Percentiles rank a stretch among this genome's conserved stretches.
phyloP scores from a whole-genome alignment of 1,284 basidiomycete genomes.

The Gastroboletus turbinatus region DNA sequence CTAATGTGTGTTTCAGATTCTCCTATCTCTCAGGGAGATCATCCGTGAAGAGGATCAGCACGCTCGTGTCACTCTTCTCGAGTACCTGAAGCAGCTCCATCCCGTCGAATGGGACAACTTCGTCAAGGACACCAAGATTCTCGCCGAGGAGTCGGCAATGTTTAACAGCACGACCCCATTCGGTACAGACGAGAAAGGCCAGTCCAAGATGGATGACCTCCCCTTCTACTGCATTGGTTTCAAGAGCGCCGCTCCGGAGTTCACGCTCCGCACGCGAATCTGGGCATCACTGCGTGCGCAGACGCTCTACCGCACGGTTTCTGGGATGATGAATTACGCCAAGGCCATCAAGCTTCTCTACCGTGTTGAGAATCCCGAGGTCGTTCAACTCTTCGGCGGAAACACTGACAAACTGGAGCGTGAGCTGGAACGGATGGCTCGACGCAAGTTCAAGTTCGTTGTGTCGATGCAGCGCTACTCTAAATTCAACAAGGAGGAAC shows the following conservation, averaged over 20 bases:
- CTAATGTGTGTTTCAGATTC: conserved; percentile 51
- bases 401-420: conserved; percentile 98
- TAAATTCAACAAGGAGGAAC: conserved; percentile 99
- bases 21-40: conserved; percentile 91
- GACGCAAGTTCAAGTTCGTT: conserved; percentile 98
- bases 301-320: conserved; percentile 97
- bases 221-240: conserved; percentile 99
- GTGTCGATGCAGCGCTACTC: conserved; percentile 99
- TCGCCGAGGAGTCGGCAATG: conserved; percentile 93
- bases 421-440: conserved; percentile 95
- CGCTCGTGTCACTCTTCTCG: conserved; percentile 90
- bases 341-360: conserved; percentile 99
- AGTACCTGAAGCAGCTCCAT: conserved; percentile 98
- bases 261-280: conserved; percentile 96
- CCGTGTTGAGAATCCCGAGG: conserved; percentile 98
- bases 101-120: conserved; percentile 99
- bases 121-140: conserved; percentile 98
- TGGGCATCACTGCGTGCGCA: conserved; percentile 99
- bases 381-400: conserved; percentile 95
- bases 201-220: conserved; percentile 88
- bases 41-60: conserved; percentile 96
- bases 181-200: conserved; percentile 83
- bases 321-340: conserved; percentile 99
- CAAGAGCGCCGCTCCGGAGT: conserved; percentile 98
- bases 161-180: conserved; percentile 82